Evolutionary conservation across 208 protist species (phyloP), one percentile per base, ranked within the genome.

Genomic region (Acanthamoeba castellanii): DNA sequence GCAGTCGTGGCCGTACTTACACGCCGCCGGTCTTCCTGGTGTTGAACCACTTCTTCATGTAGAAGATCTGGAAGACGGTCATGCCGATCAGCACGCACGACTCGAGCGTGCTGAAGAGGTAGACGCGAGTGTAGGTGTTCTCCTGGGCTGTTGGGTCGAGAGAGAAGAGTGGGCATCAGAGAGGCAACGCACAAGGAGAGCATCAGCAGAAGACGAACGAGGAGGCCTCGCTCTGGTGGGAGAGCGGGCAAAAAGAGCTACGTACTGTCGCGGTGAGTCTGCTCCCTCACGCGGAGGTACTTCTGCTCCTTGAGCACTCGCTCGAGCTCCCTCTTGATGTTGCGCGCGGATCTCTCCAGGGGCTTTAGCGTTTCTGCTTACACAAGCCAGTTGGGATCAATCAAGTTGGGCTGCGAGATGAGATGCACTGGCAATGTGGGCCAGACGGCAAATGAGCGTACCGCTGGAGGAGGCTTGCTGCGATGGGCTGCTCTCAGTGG

Each of bases 41-140:
- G 82, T 89, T 66, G 88, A 93, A 93, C 88, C 88, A 93, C 59
- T 68, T 93, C 88, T 74, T 93, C 88, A 93, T 93, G 66, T 59
- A 68, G 88, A 55, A 93, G 88, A 93, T 93, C 88, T 93, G 88
- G 61, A 76, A 45, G 32, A 47, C 61, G 22, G 52, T 76, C 59
- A 93, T 68, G 61, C 55, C 61, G 88, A 93, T 45, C 6, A 93
- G 59, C 3, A 93, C 88, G 27, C 16, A 74, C 61, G 61, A 76
- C 66, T 93, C 88, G n/a, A 93, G 47, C 30, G 61, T 93, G 59
- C 42, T 57, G 88, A 93, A 93, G 27, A 93, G 89, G 59, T 74
- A 93, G 45, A 93, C 88, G 66, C 88, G 88, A 25, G 52, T 37
- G 61, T 59, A 93, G 6, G 88, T 93, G 88, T 30, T 93, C 88